Evolutionary conservation across 805 yeast genomes (phyloP).

Genomic region (Ogataea pilisensis): DNA sequence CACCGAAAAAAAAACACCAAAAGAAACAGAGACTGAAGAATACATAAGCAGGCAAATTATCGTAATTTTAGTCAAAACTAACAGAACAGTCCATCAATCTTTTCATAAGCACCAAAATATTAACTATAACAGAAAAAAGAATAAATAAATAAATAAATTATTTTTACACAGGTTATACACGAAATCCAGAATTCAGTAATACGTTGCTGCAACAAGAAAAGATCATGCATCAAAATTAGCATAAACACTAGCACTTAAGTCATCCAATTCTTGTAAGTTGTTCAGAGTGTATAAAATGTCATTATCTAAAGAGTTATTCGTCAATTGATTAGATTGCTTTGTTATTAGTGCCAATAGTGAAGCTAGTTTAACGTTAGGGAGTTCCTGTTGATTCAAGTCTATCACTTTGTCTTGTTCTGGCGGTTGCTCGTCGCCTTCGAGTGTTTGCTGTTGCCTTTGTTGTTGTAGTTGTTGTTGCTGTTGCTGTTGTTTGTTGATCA

Average conservation of each 20-base stretch:
- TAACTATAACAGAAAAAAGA: too few relatives aligned
- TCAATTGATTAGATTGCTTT: slow-evolving; percentile 48
- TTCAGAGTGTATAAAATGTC: slow-evolving; percentile 37
- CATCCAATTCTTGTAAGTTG: slow-evolving; percentile 64
- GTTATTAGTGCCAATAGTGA: slow-evolving; percentile 65
- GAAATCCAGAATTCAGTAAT: too few relatives aligned
- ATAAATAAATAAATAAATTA: too few relatives aligned
- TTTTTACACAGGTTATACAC: too few relatives aligned
- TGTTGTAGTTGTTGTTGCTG: slow-evolving; percentile 10
- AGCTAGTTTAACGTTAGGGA: slow-evolving; percentile 50
- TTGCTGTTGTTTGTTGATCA: slow-evolving; percentile 11
- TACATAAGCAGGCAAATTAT: too few relatives aligned
- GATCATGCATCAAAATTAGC: slow-evolving; percentile 53
- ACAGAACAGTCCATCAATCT: too few relatives aligned
- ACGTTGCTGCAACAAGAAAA: too few relatives aligned
- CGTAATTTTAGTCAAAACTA: too few relatives aligned
- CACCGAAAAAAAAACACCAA: too few relatives aligned
- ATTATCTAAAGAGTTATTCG: slow-evolving; percentile 29
- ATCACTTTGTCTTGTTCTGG: background rate
- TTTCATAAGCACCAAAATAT: too few relatives aligned
- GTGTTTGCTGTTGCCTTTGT: slow-evolving; percentile 5
- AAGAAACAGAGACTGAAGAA: too few relatives aligned
- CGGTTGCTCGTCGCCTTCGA: background rate
- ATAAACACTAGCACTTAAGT: slow-evolving; percentile 85
- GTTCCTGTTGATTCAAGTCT: background rate